These are phyloP conservation scores for Fusarium sp. DNA, from an alignment of 2,329 filamentous ascomycete species.

Conservation along the genomic window DNA sequence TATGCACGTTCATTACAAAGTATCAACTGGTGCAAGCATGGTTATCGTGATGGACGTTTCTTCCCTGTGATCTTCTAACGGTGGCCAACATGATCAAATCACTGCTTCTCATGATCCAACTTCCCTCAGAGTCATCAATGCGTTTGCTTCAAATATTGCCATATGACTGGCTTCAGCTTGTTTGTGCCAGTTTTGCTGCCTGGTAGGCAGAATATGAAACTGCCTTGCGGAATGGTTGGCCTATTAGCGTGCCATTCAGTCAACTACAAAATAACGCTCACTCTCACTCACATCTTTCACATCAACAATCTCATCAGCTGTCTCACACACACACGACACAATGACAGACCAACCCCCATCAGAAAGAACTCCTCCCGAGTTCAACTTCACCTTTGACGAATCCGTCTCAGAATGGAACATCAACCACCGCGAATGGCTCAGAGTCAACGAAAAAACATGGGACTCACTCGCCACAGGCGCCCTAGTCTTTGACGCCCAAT, in stretches of 20 bases:
- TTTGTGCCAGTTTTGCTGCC: neutral
- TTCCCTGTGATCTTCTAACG: too few species aligned
- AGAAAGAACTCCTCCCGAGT: slow-evolving; percentile 1
- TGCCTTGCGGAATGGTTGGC: neutral
- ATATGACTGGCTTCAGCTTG: neutral
- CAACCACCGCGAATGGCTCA: slow-evolving; percentile 41
- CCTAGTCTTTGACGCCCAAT: slow-evolving; percentile 47
- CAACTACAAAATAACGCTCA: slow-evolving; percentile 6
- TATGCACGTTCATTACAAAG: neutral
- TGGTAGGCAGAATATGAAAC: slow-evolving; percentile 15
- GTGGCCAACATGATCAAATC: neutral
- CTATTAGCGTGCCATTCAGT: neutral
- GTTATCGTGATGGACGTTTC: neutral
- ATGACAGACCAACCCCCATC: slow-evolving; percentile 19
- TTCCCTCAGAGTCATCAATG: neutral
- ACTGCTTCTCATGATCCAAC: neutral
- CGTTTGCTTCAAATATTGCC: neutral
- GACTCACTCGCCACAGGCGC: slow-evolving; percentile 47
- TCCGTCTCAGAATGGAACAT: slow-evolving; percentile 40
- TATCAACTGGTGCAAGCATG: neutral
- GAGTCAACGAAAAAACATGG: slow-evolving; percentile 38
- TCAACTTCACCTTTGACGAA: slow-evolving; percentile 39
- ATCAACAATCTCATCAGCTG: too few species aligned
- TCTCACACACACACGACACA: neutral
- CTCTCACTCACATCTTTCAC: neutral